These are phyloP conservation scores for Rhodotorula graminis DNA, from an alignment of 768 basidiomycete genomes.

Conservation along the genomic window DNA sequence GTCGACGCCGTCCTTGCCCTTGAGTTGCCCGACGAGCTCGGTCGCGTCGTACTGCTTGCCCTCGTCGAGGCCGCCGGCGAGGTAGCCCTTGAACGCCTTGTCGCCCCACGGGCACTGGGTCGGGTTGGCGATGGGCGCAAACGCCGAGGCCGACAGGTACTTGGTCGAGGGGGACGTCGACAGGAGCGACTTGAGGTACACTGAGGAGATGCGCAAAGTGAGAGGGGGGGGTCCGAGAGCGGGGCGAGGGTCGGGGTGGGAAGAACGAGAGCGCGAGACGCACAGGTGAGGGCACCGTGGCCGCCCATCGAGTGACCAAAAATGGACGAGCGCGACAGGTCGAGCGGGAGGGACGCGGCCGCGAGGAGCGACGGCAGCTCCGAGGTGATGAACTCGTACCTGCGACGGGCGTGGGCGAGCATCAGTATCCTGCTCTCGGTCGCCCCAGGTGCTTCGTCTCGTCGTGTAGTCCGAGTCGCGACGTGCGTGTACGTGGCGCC, in stretches of 20 bases:
- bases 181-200: constrained; percentile 68
- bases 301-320: constrained; percentile 98
- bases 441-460: constrained; percentile 25
- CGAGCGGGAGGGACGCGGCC: constrained; percentile 70
- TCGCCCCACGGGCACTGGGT: constrained; percentile 76
- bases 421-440: too few species aligned
- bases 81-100: constrained; percentile 83
- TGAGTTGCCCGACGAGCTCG: constrained; percentile 63
- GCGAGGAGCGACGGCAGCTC: constrained; percentile 79
- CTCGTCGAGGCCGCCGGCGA: constrained; percentile 69
- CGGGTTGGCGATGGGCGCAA: constrained; percentile 80
- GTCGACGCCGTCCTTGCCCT: constrained; percentile 48
- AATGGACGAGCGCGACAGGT: constrained; percentile 75
- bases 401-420: constrained; percentile 55
- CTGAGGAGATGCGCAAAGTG: neutral
- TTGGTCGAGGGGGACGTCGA: constrained; percentile 45
- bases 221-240: too few species aligned
- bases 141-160: constrained; percentile 84
- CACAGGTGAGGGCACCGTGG: constrained; percentile 74
- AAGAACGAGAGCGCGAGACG: too few species aligned
- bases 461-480: too few species aligned
- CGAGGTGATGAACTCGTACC: constrained; percentile 75
- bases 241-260: too few species aligned
- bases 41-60: constrained; percentile 80
- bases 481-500: too few species aligned